Conservation (phyloP, 495 filamentous ascomycete genomes). For the Amorphotheca resinae region DNA sequence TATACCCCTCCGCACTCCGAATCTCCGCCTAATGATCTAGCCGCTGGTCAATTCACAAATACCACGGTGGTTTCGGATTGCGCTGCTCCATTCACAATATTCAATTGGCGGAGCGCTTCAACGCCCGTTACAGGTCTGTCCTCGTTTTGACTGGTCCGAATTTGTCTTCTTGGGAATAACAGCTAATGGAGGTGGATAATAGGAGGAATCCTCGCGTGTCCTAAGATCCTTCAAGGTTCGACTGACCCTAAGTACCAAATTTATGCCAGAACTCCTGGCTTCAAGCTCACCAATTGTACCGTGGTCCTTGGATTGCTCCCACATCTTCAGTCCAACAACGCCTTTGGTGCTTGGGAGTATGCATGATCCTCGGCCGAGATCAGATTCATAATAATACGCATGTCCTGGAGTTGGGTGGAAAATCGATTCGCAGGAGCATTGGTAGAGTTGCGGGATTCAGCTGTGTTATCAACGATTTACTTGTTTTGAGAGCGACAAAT, state of each 20-base stretch:
- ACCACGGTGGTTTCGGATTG: constrained; percentile 1
- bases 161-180: not conserved
- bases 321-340: not conserved
- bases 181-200: constrained; percentile 1
- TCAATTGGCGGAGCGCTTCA: constrained; percentile 8
- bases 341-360: constrained; percentile 11
- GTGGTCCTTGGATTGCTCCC: constrained; percentile 5
- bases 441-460: too few species aligned
- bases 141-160: too few species aligned
- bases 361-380: not conserved
- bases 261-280: constrained; percentile 10
- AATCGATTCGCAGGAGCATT: too few species aligned
- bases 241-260: constrained; percentile 1
- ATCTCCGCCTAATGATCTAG: constrained; percentile 40
- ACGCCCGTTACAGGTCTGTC: not conserved
- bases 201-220: constrained; percentile 14
- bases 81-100: not conserved
- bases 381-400: too few species aligned
- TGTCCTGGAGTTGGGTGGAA: too few species aligned
- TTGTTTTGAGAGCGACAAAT: too few species aligned
- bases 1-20: constrained; percentile 52
- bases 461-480: too few species aligned
- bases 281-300: constrained; percentile 11
- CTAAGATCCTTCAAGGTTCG: not conserved
- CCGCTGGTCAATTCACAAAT: constrained; percentile 31